Percentiles rank a stretch among this genome's conserved stretches.
Evolutionary conservation across 1,284 basidiomycete species (phyloP).

Genomic region (Cryptococcus hybrid): DNA sequence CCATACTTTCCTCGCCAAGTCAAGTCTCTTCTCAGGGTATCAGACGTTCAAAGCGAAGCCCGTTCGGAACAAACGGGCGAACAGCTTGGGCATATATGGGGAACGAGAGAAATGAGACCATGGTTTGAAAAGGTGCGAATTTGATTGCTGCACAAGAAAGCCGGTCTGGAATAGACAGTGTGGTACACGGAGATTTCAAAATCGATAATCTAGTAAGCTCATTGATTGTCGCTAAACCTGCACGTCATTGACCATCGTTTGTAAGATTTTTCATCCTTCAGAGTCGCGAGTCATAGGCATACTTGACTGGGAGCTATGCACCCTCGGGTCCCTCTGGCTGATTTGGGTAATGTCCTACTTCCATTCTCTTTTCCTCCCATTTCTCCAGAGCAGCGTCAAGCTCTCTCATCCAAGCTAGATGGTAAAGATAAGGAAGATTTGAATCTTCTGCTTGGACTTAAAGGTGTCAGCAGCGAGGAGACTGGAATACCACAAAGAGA

Average conservation of each 20-base stretch:
- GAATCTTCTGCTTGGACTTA: constrained; percentile 57
- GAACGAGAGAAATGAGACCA: constrained; percentile 65
- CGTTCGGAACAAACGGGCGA: constrained; percentile 52
- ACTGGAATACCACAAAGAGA: constrained; percentile 66
- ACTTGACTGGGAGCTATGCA: constrained; percentile 95
- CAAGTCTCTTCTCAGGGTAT: constrained; percentile 73
- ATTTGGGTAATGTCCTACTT: constrained; percentile 84
- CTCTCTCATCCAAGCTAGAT: constrained; percentile 7
- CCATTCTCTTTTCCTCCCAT: constrained; percentile 70
- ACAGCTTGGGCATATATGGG: constrained; percentile 51
- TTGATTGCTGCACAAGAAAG: constrained; percentile 70
- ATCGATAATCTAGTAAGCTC: constrained; percentile 71
- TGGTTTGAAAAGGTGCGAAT: constrained; percentile 64
- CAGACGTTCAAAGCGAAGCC: constrained; percentile 68
- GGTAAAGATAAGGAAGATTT: constrained; percentile 24
- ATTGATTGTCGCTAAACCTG: too few relatives aligned
- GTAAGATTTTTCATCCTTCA: constrained; percentile 80
- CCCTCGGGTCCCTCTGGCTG: constrained; percentile 85
- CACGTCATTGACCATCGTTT: background rate
- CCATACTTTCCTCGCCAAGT: constrained; percentile 92
- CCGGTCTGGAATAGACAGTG: constrained; percentile 60
- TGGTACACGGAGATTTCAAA: constrained; percentile 94
- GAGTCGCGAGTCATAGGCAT: constrained; percentile 91
- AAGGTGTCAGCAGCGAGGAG: constrained; percentile 57
- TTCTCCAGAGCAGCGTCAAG: constrained; percentile 5